Evolutionary conservation across 352 stramenopile genomes (phyloP), one percentile per base, ranked within the genome.

Genomic region (Phytophthora idaei): DNA sequence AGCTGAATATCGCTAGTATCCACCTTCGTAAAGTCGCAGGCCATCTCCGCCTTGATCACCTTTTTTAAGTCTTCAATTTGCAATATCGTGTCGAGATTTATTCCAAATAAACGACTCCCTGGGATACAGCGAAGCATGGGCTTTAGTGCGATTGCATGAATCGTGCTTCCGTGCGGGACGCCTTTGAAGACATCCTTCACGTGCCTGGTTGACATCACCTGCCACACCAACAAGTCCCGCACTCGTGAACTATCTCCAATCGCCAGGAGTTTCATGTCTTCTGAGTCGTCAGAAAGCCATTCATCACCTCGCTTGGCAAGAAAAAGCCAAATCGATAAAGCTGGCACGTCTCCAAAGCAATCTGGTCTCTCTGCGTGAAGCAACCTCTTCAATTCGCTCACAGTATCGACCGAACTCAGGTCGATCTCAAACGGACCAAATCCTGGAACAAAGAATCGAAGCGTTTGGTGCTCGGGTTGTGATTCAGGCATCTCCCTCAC

Each of bases 61-160:
- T 48, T 21, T 9, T 29, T 48, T 3, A 48, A 21, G 17, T 29
- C 17, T 11, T 48, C n/a, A 11, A 48, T 48, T n/a, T 28, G 42
- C 15, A 14, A 15, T 48, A 48, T 28, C 9, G 21, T 29, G 15
- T 29, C 17, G 8, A 48, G 1, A 29, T 48, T 48, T 29, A 48
- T 29, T 29, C 42, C 42, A 48, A 48, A 48, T 9, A 17, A 7
- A 12, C 42, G 42, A 48, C 42, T 48, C 3, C 42, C 42, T 29
- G 42, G 42, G 42, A 48, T 48, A n/a, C 42, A 48, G 42, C 42
- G 42, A 48, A 49, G 44, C 14, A 49, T 31, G 7, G 44, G 44
- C n/a, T 49, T 49, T 7, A 49, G 21, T 49, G 44, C 44, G 32
- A 49, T 49, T 8, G 32, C 0, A 49, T 49, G 44, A n/a, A 49